Base-by-base conservation (phyloP, 163 green algal species). In the Chlamydomonas reinhardtii region DNA sequence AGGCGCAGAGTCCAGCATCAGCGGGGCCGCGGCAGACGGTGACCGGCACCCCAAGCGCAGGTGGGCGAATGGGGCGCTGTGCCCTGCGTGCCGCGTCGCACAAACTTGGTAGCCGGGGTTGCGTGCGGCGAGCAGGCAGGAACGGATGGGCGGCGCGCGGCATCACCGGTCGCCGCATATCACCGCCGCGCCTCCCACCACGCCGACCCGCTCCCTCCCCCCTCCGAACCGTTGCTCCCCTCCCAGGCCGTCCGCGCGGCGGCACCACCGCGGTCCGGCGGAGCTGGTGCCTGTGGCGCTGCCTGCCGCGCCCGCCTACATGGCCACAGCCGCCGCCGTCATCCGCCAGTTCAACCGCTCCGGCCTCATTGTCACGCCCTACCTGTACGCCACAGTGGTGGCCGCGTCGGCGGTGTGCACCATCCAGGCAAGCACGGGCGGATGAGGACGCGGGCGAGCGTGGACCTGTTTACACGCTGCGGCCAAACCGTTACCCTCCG, bases 241-340 rank as follows among this genome's bases (percentile, higher is more conserved):
- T 54, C 34, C 2, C 74, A 82, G 74, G 74, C 48, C 59, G 32
- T 61, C 43, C 29, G 11, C 9, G 22, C 25, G 64, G 19, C 66
- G 48, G 35, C 77, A 68, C 48, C 48, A 56, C 43, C 39, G 24
- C 66, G 77, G 65, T 20, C 48, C 65, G 27, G 66, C 65, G 17
- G 77, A 84, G 79, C 79, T 86, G 68, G 66, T 86, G 31, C 79
- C 79, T 14, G 79, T 86, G 52, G 79, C 79, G 69, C 78, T 86
- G 43, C 73, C 73, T 54, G 22, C 11, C 24, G 52, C 72, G 32
- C 79, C 79, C 20, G 32, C 43, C 32, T 86, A 86, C 54, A 52
- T 86, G 52, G 54, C 52, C 79, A 86, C 69, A 16, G 79, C 69
- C 24, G 69, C 69, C 69, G 24, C 52, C 54, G 73, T 86, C 54